These are phyloP conservation scores for Jimgerdemannia flammicorona DNA, from an alignment of 192 early-diverging fungal species.

Conservation along the genomic window DNA sequence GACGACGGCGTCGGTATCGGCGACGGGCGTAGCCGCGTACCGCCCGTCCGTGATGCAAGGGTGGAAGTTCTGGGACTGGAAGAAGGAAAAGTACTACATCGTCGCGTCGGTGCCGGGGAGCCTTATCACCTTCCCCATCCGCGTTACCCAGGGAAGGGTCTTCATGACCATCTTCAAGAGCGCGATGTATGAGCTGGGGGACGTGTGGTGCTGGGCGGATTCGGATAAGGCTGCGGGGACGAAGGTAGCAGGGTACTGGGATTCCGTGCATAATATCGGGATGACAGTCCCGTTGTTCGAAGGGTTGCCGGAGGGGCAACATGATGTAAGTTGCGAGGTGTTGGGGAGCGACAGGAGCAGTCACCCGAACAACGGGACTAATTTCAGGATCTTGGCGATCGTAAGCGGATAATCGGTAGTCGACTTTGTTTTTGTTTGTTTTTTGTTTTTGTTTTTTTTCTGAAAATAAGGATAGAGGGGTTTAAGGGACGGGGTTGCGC, in stretches of 20 bases:
- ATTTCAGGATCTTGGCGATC: conserved; percentile 16
- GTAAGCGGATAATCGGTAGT: conserved; percentile 2
- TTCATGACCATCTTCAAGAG: conserved; percentile 9
- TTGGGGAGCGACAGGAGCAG: conserved; percentile 5
- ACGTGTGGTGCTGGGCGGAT: conserved; percentile 18
- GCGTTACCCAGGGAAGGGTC: conserved; percentile 6
- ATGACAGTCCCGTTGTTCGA: conserved; percentile 8
- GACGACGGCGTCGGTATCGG: neutral
- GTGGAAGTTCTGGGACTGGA: conserved; percentile 17
- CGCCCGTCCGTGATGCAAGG: conserved; percentile 6
- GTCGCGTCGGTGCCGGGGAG: conserved; percentile 11
- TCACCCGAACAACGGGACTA: conserved; percentile 8
- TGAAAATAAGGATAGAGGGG: no score
- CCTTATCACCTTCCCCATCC: conserved; percentile 5
- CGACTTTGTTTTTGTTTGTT: neutral
- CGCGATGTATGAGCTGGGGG: conserved; percentile 5
- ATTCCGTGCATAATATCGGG: conserved; percentile 6
- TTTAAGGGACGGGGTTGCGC: no score
- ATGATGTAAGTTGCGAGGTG: conserved; percentile 7
- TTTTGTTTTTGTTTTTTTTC: neutral
- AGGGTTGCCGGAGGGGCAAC: conserved; percentile 7
- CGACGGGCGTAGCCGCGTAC: neutral
- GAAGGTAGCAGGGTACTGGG: conserved; percentile 12
- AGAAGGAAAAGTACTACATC: conserved; percentile 12
- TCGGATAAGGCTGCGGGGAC: conserved; percentile 7